Percentiles rank a stretch among this genome's conserved stretches.
Conservation (phyloP, 1,284 basidiomycete genomes). For the Trichosporon sp. region DNA sequence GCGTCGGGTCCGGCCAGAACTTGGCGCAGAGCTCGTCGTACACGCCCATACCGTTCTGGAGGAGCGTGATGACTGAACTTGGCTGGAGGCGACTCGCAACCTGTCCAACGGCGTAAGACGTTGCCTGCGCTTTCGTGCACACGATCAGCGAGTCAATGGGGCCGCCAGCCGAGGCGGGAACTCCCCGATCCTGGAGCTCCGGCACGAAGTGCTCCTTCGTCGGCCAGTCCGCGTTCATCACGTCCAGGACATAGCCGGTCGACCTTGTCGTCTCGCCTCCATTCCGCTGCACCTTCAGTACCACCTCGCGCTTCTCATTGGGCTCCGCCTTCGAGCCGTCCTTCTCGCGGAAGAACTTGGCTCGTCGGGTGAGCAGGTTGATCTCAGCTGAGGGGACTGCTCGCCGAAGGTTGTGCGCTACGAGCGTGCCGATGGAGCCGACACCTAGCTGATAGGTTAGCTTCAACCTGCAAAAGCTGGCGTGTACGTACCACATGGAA, state of each 20-base stretch:
- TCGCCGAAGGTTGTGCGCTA: constrained; percentile 70
- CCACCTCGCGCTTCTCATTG: not conserved
- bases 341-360: not conserved
- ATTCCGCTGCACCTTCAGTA: constrained; percentile 10
- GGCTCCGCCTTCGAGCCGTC: not conserved
- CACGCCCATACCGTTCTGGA: constrained; percentile 88
- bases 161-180: not conserved
- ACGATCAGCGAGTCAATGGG: constrained; percentile 70
- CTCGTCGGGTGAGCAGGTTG: constrained; percentile 56
- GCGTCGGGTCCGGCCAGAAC: constrained; percentile 67
- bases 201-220: not conserved
- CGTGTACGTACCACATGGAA: constrained; percentile 41
- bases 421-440: constrained; percentile 72
- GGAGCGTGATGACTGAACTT: constrained; percentile 74
- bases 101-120: constrained; percentile 58
- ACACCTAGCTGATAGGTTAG: constrained; percentile 56
- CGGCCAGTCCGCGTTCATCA: not conserved
- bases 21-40: constrained; percentile 69
- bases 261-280: constrained; percentile 19
- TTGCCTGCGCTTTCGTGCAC: constrained; percentile 71
- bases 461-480: too few species aligned
- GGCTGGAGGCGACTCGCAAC: constrained; percentile 64
- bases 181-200: not conserved
- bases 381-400: constrained; percentile 56
- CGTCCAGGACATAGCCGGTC: constrained; percentile 27